phyloP scores from a whole-genome alignment of 371 early-diverging fungal genomes.

The Parasitella parasitica region DNA sequence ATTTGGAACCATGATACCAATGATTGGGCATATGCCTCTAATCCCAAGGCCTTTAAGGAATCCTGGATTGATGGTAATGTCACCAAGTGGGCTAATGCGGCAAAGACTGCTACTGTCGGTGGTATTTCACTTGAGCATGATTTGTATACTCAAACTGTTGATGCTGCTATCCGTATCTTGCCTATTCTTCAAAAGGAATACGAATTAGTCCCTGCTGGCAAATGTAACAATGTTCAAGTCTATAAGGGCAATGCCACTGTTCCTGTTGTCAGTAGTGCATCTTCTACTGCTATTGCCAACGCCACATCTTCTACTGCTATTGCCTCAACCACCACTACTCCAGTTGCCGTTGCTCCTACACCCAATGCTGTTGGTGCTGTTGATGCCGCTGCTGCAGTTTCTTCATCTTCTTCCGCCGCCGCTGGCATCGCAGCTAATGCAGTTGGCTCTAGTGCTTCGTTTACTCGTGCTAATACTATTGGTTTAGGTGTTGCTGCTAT shows the following conservation, averaged over 20 bases:
- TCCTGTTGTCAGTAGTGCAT: not conserved
- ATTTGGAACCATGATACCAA: conserved; percentile 52
- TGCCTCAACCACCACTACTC: not conserved
- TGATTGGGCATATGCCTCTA: conserved; percentile 36
- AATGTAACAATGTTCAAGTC: conserved; percentile 23
- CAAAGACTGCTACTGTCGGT: conserved; percentile 27
- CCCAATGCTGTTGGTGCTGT: no score
- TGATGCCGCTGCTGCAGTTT: not conserved
- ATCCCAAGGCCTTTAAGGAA: conserved; percentile 7
- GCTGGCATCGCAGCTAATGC: not conserved
- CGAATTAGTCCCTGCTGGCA: conserved; percentile 26
- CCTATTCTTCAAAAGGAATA: conserved; percentile 34
- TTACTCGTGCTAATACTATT: conserved; percentile 5
- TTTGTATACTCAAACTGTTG: conserved; percentile 38
- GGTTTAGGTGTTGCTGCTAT: conserved; percentile 15
- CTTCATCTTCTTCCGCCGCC: not conserved
- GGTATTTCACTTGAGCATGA: conserved; percentile 49
- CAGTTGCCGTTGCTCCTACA: not conserved
- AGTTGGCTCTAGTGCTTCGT: conserved; percentile 11
- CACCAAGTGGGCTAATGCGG: conserved; percentile 39
- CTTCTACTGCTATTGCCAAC: no score
- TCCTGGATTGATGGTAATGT: conserved; percentile 40
- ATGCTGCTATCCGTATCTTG: conserved; percentile 37
- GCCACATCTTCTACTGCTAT: not conserved
- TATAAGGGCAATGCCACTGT: conserved; percentile 26